A percentile compares a stretch with the other conserved stretches of the same genome.
Evolutionary conservation across 176 grass and related monocot genomes (phyloP).

Genomic region (Carex pumila): DNA sequence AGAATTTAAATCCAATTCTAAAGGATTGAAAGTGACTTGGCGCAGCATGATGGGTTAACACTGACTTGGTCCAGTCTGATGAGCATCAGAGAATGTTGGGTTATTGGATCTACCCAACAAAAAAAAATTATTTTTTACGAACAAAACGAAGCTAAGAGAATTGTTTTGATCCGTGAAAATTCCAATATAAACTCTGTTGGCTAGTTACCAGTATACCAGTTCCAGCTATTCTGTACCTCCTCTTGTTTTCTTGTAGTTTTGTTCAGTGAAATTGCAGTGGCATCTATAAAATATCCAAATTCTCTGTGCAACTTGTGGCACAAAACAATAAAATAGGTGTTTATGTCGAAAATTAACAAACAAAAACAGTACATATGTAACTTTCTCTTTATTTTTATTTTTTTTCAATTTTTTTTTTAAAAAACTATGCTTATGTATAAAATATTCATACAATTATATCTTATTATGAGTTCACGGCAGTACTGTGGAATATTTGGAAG

Average conservation of each 20-base stretch:
- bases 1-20: neutral
- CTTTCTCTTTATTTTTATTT: neutral
- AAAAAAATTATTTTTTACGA: neutral
- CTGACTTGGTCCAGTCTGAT: neutral
- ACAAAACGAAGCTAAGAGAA: neutral
- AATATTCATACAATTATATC: too few species aligned
- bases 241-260: neutral
- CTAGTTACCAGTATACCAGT: constrained; percentile 1
- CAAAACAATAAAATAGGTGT: neutral
- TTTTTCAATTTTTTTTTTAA: too few species aligned
- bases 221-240: neutral
- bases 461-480: too few species aligned
- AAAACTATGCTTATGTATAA: too few species aligned
- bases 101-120: neutral
- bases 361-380: neutral
- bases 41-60: neutral
- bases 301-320: too few species aligned
- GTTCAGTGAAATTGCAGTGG: neutral
- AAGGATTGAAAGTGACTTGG: constrained; percentile 7
- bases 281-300: neutral
- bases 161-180: neutral
- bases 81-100: neutral
- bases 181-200: neutral
- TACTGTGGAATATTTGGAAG: too few species aligned
- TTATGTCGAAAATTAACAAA: neutral